Conservation (phyloP, 345 rosid genomes). For the Populus euphratica region DNA sequence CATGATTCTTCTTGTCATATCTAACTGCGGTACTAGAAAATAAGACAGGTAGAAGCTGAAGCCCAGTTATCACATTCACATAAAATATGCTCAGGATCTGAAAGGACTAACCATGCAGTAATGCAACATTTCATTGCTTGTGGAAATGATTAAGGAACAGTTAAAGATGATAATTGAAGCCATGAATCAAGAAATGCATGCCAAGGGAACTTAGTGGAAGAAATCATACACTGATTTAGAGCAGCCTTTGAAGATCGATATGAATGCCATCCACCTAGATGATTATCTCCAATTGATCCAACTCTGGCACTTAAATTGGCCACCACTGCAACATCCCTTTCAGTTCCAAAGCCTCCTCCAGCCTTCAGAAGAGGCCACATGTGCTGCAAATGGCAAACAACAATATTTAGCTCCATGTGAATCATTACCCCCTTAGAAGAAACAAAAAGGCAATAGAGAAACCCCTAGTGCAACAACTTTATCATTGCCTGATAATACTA, state of each 20-base stretch:
- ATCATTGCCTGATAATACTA: not conserved
- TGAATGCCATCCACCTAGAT: slow-evolving; percentile 87
- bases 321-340: slow-evolving; percentile 72
- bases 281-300: slow-evolving; percentile 81
- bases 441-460: not conserved
- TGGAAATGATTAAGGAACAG: not conserved
- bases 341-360: slow-evolving; percentile 68
- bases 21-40: not conserved
- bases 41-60: not conserved
- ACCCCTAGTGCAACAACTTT: not conserved
- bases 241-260: slow-evolving; percentile 89
- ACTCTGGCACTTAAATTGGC: slow-evolving; percentile 91
- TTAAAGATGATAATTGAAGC: not conserved
- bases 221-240: slow-evolving; percentile 66
- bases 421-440: not conserved
- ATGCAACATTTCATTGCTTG: not conserved
- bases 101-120: not conserved
- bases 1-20: not conserved
- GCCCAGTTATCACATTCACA: not conserved
- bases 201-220: not conserved
- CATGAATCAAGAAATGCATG: not conserved
- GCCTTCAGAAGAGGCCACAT: slow-evolving; percentile 92
- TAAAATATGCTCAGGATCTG: not conserved
- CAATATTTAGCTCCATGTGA: not conserved
- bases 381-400: slow-evolving; percentile 53